Conservation (phyloP, 148 eudicot species). For the Rhododendron mucronatum region DNA sequence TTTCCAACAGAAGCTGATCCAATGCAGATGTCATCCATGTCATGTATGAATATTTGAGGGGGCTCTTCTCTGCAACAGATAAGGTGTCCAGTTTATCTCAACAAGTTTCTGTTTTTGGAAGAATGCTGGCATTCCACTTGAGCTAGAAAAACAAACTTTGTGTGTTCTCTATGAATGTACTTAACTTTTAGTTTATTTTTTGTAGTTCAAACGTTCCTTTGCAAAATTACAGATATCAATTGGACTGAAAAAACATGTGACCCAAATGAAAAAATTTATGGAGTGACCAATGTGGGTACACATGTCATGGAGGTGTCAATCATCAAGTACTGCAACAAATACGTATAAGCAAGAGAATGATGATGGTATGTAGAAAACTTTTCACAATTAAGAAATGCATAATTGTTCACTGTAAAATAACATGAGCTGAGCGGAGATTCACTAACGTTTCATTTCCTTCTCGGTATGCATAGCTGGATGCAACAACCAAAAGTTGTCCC, state of each 20-base stretch:
- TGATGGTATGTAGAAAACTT: neutral
- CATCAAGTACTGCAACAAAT: neutral
- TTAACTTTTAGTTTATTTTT: no score
- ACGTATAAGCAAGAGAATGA: neutral
- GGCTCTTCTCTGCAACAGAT: slow-evolving; percentile 1
- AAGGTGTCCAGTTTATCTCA: neutral
- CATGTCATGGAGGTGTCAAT: neutral
- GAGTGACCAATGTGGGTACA: neutral
- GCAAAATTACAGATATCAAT: neutral
- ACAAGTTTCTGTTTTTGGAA: neutral
- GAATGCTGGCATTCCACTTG: neutral
- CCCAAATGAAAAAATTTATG: neutral
- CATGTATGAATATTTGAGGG: neutral
- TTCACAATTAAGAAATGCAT: neutral
- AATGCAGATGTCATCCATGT: neutral
- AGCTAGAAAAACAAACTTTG: neutral
- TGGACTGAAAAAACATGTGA: neutral
- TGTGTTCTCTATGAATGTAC: no score
- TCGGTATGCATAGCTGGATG: slow-evolving; percentile 63
- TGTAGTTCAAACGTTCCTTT: no score
- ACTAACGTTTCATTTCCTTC: slow-evolving; percentile 83
- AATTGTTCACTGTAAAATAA: neutral
- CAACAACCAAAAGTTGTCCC: slow-evolving; percentile 77
- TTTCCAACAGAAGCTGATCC: neutral
- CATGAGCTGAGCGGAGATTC: neutral